A percentile compares a stretch with the other conserved stretches of the same genome.
These are phyloP conservation scores for Candida ulmi DNA, from an alignment of 805 yeast species.

Conservation along the genomic window DNA sequence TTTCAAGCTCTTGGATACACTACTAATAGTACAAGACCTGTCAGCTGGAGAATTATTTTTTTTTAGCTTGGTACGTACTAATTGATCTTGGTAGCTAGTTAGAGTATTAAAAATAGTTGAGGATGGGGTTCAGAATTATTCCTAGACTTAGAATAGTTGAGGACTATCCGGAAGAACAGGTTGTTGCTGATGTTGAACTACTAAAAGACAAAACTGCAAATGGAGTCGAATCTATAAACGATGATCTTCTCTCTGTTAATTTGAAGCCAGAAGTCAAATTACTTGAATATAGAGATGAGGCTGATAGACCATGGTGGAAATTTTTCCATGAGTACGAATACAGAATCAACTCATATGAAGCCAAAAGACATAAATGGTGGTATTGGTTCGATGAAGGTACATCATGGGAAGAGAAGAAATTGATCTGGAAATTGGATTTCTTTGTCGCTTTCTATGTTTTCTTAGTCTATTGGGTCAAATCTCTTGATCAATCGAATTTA, in stretches of 20 bases:
- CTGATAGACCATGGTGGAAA: constrained; percentile 45
- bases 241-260: not conserved
- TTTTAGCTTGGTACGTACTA: too few species aligned
- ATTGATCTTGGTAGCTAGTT: too few species aligned
- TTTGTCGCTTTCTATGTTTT: constrained; percentile 48
- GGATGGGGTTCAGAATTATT: not conserved
- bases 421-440: constrained; percentile 40
- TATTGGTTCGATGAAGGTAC: constrained; percentile 49
- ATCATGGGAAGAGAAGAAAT: constrained; percentile 35
- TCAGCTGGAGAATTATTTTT: too few species aligned
- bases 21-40: too few species aligned
- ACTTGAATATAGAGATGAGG: constrained; percentile 44
- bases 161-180: constrained; percentile 7
- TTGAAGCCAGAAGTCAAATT: not conserved
- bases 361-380: constrained; percentile 39
- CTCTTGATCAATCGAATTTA: constrained; percentile 53
- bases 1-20: too few species aligned
- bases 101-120: too few species aligned
- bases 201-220: not conserved
- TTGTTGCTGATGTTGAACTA: not conserved
- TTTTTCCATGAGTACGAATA: constrained; percentile 61
- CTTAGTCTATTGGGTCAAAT: constrained; percentile 62
- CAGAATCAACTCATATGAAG: constrained; percentile 31
- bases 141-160: constrained; percentile 11
- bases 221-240: constrained; percentile 1